These are phyloP conservation scores for Hibiscus tridactylites DNA, from an alignment of 345 rosid genomes.

Conservation along the genomic window DNA sequence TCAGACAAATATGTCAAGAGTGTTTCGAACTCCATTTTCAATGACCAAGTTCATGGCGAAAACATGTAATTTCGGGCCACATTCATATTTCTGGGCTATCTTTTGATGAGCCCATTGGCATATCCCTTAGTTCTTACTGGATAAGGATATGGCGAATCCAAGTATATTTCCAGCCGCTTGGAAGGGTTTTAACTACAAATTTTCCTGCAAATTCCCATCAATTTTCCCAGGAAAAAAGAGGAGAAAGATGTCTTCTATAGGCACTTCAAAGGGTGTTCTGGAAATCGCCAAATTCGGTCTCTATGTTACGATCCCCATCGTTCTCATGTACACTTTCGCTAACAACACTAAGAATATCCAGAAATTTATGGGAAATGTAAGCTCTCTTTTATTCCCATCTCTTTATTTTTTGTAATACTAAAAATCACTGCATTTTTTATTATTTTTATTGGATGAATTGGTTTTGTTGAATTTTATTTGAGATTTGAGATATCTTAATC, in stretches of 20 bases:
- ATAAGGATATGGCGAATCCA: neutral
- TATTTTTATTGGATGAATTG: neutral
- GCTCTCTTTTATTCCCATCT: conserved; percentile 10
- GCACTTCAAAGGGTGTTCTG: conserved; percentile 66
- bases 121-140: no score
- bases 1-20: no score
- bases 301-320: conserved; percentile 57
- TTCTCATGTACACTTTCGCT: conserved; percentile 78
- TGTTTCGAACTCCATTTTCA: no score
- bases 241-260: conserved; percentile 51
- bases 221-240: neutral
- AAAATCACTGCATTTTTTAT: no score
- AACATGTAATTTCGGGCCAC: neutral
- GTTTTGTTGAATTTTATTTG: neutral
- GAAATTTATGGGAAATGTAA: conserved; percentile 81
- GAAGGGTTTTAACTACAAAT: neutral
- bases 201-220: neutral
- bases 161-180: neutral
- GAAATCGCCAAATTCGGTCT: conserved; percentile 82
- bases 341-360: conserved; percentile 71
- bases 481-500: neutral
- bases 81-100: neutral
- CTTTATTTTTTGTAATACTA: neutral
- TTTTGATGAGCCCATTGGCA: neutral
- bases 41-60: no score